A percentile compares a stretch with the other conserved stretches of the same genome.
Evolutionary conservation across 805 yeast species (phyloP).

Genomic region (Lipomyces sp.): DNA sequence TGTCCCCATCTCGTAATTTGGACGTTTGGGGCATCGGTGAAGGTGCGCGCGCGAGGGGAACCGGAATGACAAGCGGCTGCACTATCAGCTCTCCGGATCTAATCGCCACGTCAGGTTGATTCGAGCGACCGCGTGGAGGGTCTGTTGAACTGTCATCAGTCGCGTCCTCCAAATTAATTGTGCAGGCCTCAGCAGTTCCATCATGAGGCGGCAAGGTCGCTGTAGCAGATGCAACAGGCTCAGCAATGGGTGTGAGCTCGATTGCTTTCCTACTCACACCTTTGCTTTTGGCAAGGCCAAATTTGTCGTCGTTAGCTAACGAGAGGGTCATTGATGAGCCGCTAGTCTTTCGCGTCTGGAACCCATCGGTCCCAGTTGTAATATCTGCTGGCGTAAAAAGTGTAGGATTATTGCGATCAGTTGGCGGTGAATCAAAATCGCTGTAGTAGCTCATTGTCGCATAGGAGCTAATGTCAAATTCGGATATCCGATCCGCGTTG

Average conservation of each 20-base stretch:
- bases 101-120: not conserved
- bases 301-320: not conserved
- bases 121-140: not conserved
- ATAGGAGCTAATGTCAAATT: slow-evolving; percentile 12
- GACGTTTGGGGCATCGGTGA: slow-evolving; percentile 1
- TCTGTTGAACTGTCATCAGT: not conserved
- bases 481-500: slow-evolving; percentile 20
- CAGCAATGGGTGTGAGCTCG: not conserved
- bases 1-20: not conserved
- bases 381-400: slow-evolving; percentile 23
- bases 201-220: not conserved
- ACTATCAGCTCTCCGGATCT: not conserved
- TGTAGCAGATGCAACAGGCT: not conserved
- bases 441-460: not conserved
- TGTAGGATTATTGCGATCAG: not conserved
- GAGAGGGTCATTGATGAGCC: not conserved
- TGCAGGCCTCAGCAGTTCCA: not conserved
- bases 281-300: not conserved
- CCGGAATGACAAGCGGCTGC: slow-evolving; percentile 8
- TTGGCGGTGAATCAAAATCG: slow-evolving; percentile 3
- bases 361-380: not conserved
- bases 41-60: slow-evolving; percentile 4
- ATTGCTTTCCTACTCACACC: not conserved
- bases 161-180: not conserved
- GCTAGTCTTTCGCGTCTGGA: not conserved